phyloP scores from a whole-genome alignment of 2,329 filamentous ascomycete species.

The Plectosphaerella sp. region DNA sequence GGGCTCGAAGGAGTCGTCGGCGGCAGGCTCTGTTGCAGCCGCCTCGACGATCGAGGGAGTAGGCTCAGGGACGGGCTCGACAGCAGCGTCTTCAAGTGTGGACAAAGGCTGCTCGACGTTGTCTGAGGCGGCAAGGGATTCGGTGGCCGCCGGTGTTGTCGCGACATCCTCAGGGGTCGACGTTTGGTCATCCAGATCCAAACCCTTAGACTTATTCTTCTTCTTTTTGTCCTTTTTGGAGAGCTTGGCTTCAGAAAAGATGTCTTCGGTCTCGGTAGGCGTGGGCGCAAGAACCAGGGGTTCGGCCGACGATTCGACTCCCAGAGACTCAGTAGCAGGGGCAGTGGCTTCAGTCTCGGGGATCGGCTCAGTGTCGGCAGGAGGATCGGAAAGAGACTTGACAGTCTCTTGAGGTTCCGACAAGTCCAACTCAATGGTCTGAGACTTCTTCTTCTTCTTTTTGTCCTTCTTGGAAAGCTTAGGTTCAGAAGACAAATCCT shows the following conservation, averaged over 20 bases:
- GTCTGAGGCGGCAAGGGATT: background rate
- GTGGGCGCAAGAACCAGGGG: background rate
- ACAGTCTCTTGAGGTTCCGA: background rate
- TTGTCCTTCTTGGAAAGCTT: conserved; percentile 9
- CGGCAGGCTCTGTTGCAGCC: conserved; percentile 3
- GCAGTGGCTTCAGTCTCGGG: no score
- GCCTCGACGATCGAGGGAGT: no score
- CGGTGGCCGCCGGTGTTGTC: background rate
- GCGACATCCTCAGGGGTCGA: background rate
- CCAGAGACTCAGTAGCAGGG: no score
- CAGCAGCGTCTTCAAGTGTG: background rate
- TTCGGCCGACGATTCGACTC: background rate
- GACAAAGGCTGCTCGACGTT: background rate
- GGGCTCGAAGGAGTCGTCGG: conserved; percentile 6
- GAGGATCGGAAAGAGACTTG: no score
- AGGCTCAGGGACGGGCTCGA: background rate
- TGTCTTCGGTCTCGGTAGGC: background rate
- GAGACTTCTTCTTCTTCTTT: conserved; percentile 19
- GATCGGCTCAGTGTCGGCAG: no score
- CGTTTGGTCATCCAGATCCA: conserved; percentile 1
- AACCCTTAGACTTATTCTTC: conserved; percentile 14
- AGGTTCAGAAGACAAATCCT: background rate
- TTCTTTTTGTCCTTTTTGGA: conserved; percentile 16
- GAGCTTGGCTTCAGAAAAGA: background rate
- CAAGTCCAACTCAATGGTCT: conserved; percentile 6